Evolutionary conservation across 345 rosid genomes (phyloP).

Genomic region (Syzygium oleosum): DNA sequence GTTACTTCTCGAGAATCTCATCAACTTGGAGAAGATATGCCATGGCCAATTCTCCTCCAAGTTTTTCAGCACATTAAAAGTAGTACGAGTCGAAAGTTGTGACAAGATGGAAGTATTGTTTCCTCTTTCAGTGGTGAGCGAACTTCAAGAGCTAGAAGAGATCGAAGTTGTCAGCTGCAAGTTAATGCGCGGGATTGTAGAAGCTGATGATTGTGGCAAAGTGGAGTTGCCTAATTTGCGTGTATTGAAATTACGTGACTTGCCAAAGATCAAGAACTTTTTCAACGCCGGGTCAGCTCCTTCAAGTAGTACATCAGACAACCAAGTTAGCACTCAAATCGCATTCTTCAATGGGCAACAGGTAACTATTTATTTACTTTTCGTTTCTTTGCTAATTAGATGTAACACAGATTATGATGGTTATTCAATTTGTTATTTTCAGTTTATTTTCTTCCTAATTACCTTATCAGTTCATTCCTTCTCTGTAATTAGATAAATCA

Average conservation of each 20-base stretch:
- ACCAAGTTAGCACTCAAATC: accelerated
- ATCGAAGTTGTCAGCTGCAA: accelerated
- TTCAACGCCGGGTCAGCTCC: accelerated
- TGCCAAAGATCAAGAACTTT: accelerated
- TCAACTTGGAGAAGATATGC: background rate
- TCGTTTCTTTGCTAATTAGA: background rate
- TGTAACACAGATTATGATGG: background rate
- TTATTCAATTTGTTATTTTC: accelerated
- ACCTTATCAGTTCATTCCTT: background rate
- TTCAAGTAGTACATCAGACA: accelerated
- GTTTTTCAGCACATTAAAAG: background rate
- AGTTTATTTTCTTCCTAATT: accelerated
- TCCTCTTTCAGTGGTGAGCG: background rate
- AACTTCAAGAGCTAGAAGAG: background rate
- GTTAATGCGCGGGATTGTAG: background rate
- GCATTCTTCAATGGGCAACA: background rate
- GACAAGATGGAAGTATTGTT: background rate
- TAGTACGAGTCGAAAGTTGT: background rate
- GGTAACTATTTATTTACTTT: background rate
- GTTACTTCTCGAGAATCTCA: accelerated
- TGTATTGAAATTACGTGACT: background rate
- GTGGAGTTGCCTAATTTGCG: background rate
- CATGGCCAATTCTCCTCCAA: background rate
- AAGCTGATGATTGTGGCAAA: background rate
- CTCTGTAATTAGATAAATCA: background rate